These are phyloP conservation scores for Nasturtium officinale DNA, from an alignment of 345 rosid species.

Conservation along the genomic window DNA sequence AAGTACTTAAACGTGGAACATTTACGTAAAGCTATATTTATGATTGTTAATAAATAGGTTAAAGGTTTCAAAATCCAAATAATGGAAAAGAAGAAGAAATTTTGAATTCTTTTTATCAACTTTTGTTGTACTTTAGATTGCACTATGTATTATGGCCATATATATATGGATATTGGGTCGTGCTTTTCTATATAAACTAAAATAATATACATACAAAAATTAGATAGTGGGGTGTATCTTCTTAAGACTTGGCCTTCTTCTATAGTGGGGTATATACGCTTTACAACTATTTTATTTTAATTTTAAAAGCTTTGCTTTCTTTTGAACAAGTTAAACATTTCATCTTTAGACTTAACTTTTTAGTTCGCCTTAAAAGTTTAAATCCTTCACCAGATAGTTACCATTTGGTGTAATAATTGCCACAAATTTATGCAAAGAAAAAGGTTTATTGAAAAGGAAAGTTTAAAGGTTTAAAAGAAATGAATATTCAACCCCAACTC, in stretches of 20 bases:
- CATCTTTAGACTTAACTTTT: constrained; percentile 26
- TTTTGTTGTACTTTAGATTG: constrained; percentile 43
- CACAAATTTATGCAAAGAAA: constrained; percentile 25
- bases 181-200: constrained; percentile 21
- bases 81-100: constrained; percentile 28
- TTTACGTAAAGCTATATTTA: not conserved
- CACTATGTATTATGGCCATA: constrained; percentile 40
- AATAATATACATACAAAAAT: constrained; percentile 18
- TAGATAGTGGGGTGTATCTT: constrained; percentile 17
- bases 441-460: not conserved
- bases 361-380: constrained; percentile 30
- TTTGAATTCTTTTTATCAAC: constrained; percentile 15
- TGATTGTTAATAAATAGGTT: constrained; percentile 26
- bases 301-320: not conserved
- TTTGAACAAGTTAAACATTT: constrained; percentile 8
- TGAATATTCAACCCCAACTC: constrained; percentile 28
- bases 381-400: constrained; percentile 38
- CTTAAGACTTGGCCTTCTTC: constrained; percentile 41
- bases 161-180: constrained; percentile 39
- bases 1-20: constrained; percentile 40
- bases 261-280: constrained; percentile 41
- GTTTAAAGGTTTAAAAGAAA: not conserved
- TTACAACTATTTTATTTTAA: constrained; percentile 34
- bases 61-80: constrained; percentile 3
- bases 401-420: constrained; percentile 17